These are phyloP conservation scores for Boletellus emodensis DNA, from an alignment of 768 basidiomycete species.

Conservation along the genomic window DNA sequence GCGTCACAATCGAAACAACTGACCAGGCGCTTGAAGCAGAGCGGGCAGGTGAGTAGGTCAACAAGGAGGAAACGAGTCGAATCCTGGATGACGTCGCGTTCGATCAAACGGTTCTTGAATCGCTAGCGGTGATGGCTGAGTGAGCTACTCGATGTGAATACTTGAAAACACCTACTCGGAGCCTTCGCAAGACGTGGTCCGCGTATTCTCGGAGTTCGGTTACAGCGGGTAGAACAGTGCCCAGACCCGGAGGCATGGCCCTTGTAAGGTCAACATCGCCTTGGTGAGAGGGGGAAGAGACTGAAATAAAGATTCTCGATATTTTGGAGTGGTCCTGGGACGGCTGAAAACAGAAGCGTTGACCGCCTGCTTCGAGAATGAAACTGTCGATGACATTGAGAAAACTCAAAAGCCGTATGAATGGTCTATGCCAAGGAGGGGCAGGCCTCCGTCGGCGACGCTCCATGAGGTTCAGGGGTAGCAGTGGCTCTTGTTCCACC, in stretches of 20 bases:
- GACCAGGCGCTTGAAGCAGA: background rate
- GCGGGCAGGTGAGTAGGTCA: slow-evolving; percentile 1
- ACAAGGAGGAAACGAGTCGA: background rate
- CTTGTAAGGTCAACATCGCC: background rate
- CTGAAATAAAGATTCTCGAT: slow-evolving; percentile 10
- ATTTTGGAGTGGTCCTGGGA: slow-evolving; percentile 10
- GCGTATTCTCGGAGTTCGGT: background rate
- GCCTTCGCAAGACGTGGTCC: background rate
- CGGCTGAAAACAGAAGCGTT: slow-evolving; percentile 14
- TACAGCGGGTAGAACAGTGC: background rate
- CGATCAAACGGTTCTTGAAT: background rate
- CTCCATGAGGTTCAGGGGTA: no score
- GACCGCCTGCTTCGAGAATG: background rate
- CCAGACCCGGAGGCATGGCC: background rate
- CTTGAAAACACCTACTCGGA: background rate
- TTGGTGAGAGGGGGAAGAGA: background rate
- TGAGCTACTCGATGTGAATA: background rate
- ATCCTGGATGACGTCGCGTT: background rate
- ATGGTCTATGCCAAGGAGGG: slow-evolving; percentile 8
- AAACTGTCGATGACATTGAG: slow-evolving; percentile 2
- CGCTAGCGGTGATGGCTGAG: background rate
- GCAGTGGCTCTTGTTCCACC: background rate
- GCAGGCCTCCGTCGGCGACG: background rate
- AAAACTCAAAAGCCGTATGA: slow-evolving; percentile 8
- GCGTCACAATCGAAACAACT: slow-evolving; percentile 3